Base-by-base conservation (phyloP, 805 yeast species). In the Naumovozyma dairenensis region DNA sequence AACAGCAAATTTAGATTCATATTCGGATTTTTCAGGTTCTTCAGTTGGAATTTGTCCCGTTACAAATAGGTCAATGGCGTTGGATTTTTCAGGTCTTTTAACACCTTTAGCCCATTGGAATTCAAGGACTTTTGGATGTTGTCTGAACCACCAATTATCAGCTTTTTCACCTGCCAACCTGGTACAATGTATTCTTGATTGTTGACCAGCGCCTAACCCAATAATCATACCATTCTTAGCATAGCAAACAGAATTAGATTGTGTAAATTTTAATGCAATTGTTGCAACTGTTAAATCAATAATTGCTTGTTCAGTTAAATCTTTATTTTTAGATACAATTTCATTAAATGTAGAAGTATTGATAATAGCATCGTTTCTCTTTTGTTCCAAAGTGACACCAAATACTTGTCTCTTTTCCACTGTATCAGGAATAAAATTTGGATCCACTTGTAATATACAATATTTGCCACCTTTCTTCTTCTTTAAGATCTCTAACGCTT, bases 71-170 rank as follows among this genome's bases (percentile, higher is more conserved):
- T 89, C 98, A 62, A 89, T 89, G 37, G 96, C 97, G 58, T 89
- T 89, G 34, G 95, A 81, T 74, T 89, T 89, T 62, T 92, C 98
- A 45, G 97, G 97, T 69, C 95, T 84, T 76, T 92, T 89, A 49
- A 81, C 83, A 56, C 97, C 97, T 69, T 86, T 86, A 46, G 94
- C 93, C 97, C 97, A 89, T 67, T 89, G 74, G 76, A 89, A 82
- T 20, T 67, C 93, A 39, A 89, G 67, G 10, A 89, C 97, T 59
- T 71, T 75, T 49, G 97, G 97, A 65, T 89, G 97, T 64, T 89
- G 96, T 71, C 98, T 80, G 55, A 89, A 74, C 97, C 97, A 89
- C 97, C 96, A 89, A 74, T 86, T 87, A 63, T 89, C 96, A 46
- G 96, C 96, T 71, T 89, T 89, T 57, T 89, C 98, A 60, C 97